Conservation (phyloP, 2,329 filamentous ascomycete genomes). For the Corniculantispora saksenae region DNA sequence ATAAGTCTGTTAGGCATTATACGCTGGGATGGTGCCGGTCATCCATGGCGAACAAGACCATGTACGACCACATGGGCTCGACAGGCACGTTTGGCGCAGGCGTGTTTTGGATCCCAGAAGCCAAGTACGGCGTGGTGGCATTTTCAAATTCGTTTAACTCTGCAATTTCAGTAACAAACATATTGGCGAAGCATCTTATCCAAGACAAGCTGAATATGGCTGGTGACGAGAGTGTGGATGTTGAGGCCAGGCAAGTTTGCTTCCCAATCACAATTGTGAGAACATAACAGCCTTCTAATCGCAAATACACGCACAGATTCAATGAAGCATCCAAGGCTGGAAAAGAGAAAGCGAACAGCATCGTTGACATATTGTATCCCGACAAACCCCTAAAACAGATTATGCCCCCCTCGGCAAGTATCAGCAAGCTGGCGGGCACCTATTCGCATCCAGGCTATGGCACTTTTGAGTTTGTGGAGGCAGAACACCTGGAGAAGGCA, state of each 20-base stretch:
- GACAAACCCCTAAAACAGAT: background rate
- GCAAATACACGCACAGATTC: background rate
- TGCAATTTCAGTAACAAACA: background rate
- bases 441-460: background rate
- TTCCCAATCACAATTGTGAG: no score
- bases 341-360: background rate
- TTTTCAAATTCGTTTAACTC: background rate
- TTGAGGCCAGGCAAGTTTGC: background rate
- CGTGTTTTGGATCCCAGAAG: slow-evolving; percentile 3
- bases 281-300: background rate
- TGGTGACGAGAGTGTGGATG: background rate
- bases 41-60: background rate
- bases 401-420: background rate
- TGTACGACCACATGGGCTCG: slow-evolving; percentile 5
- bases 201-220: background rate
- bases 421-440: background rate
- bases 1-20: background rate
- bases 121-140: slow-evolving; percentile 5
- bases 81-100: background rate
- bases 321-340: background rate
- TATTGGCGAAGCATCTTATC: background rate
- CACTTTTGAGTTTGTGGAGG: background rate
- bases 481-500: background rate
- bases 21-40: background rate
- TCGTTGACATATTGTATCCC: background rate